Conservation (phyloP, 805 yeast species). For the Aciculoconidium aculeatum region DNA sequence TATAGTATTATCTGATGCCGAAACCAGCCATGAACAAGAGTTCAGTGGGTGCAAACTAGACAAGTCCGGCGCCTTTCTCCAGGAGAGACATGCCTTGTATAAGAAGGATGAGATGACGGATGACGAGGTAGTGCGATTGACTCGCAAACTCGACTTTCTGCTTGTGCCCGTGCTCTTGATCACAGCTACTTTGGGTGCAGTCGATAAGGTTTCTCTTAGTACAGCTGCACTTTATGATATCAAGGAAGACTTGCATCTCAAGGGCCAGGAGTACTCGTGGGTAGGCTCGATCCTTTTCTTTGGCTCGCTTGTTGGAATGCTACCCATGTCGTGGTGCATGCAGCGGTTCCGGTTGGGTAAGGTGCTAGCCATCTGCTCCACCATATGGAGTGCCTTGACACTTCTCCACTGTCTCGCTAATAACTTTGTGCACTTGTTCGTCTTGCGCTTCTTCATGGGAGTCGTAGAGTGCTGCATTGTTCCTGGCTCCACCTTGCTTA, state of each 20-base stretch:
- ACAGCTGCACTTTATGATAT: constrained; percentile 7
- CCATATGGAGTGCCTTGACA: constrained; percentile 5
- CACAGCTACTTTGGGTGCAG: constrained; percentile 8
- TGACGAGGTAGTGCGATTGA: constrained; percentile 2
- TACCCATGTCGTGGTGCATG: constrained; percentile 6
- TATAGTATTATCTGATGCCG: too few relatives aligned
- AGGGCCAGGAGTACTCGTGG: constrained; percentile 10
- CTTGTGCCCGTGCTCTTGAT: constrained; percentile 9
- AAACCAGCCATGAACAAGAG: too few relatives aligned
- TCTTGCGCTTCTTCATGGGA: constrained; percentile 6
- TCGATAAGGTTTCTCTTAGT: constrained; percentile 7
- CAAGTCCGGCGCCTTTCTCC: constrained; percentile 4
- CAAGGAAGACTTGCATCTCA: constrained; percentile 4
- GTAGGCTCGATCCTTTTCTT: constrained; percentile 8
- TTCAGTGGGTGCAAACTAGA: too few relatives aligned
- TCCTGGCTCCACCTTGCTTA: constrained; percentile 4
- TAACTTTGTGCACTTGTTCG: constrained; percentile 2
- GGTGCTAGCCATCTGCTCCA: constrained; percentile 3
- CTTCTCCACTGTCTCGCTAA: constrained; percentile 4
- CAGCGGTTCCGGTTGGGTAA: constrained; percentile 6
- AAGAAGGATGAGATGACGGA: constrained; percentile 1
- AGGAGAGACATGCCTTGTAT: constrained; percentile 2
- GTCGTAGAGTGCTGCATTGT: constrained; percentile 5
- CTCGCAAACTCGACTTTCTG: constrained; percentile 8
- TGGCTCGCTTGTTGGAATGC: constrained; percentile 7